These are phyloP conservation scores for Oxytropis ochrocephala DNA, from an alignment of 306 rosid species.

Conservation along the genomic window DNA sequence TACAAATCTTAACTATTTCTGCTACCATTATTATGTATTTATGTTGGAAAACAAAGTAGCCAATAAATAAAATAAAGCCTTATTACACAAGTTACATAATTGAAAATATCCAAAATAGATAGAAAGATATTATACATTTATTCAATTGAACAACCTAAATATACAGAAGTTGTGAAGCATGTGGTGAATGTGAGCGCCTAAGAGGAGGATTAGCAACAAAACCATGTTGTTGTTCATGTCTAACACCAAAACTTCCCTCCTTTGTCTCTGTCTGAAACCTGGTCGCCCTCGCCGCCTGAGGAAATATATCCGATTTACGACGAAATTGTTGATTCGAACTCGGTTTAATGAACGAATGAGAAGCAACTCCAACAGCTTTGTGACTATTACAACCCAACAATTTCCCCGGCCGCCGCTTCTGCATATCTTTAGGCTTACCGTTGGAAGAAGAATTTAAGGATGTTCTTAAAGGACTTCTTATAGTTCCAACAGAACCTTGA, in stretches of 20 bases:
- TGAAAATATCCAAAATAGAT: constrained; percentile 1
- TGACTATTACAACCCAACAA: constrained; percentile 73
- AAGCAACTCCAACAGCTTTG: constrained; percentile 65
- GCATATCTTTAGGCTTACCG: constrained; percentile 32
- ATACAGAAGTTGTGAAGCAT: constrained; percentile 43
- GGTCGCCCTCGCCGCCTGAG: constrained; percentile 35
- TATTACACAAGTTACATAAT: constrained; percentile 4
- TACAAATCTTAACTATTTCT: not conserved
- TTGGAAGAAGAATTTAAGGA: not conserved
- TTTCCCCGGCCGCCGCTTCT: constrained; percentile 28
- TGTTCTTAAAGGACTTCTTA: constrained; percentile 34
- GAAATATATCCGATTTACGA: constrained; percentile 30
- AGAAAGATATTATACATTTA: not conserved
- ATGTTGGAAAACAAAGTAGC: not conserved
- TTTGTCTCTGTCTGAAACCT: constrained; percentile 48
- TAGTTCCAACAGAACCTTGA: constrained; percentile 29
- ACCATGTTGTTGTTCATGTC: constrained; percentile 31
- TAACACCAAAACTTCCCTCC: constrained; percentile 34
- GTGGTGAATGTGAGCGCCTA: constrained; percentile 48
- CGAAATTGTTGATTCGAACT: constrained; percentile 5
- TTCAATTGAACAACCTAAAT: constrained; percentile 25
- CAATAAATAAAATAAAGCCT: not conserved
- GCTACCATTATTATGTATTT: no score
- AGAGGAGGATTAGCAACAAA: constrained; percentile 31
- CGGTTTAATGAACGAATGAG: constrained; percentile 41